Base-by-base conservation (phyloP, 495 filamentous ascomycete genomes). In the Trichocladium uniseriatum region DNA sequence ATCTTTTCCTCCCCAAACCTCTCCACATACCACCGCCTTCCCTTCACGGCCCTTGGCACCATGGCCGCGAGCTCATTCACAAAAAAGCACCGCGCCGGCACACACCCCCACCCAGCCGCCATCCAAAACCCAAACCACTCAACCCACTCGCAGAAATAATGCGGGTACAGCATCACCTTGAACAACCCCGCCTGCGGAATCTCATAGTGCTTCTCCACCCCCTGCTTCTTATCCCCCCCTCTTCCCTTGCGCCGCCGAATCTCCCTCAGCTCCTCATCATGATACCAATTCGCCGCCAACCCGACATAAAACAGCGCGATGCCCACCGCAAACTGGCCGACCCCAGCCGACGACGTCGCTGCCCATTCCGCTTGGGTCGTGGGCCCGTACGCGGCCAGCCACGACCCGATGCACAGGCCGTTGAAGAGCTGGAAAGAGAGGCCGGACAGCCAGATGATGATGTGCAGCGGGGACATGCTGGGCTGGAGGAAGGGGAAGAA, bases 131-230 rank as follows among this genome's bases (percentile, higher is more conserved):
- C 92, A 16, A 75, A 59, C 92, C 94, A 97, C 70, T 98, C 94
- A 42, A 95, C 65, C 92, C 92, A 98, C 74, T 98, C 92, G 52
- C 80, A 84, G 41, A 92, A 76, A 62, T 94, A 97, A 62, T 98
- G 94, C 51, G 92, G 89, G 69, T 84, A 94, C 45, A 97, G 75
- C 59, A 95, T 78, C 49, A 75, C 82, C 42, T 69, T 70, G 69
- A 98, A 98, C 35, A 95, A 68, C 2, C 90, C 90, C 34, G 82
- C 80, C 51, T 82, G 68, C 0, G 94, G 94, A 39, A 98, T 79
- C 67, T 84, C 81, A 62, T 98, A 98, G 46, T 94, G 77, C 69
- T 95, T 95, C n/a, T 82, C 75, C 52, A 85, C 76, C 37, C 4
- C 18, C 6, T 57, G 55, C 36, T 76, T 61, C 56, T 78, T 64